Conservation (phyloP, 441 rosid species). For the Syzygium syzygioides region DNA sequence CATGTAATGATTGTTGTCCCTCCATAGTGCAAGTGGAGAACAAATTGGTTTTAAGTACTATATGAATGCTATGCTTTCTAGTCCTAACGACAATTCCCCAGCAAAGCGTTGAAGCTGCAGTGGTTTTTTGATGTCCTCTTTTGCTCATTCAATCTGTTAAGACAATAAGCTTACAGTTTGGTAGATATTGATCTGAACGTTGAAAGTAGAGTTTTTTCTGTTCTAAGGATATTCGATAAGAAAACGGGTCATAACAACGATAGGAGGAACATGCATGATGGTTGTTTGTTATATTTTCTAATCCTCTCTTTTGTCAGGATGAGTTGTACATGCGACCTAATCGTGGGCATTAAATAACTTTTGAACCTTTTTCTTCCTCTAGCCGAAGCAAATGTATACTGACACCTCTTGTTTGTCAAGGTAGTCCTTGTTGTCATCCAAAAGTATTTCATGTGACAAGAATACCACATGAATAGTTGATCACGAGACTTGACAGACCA, state of each 20-base stretch:
- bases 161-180: background rate
- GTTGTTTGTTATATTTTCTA: too few species aligned
- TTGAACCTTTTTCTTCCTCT: background rate
- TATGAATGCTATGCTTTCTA: slow-evolving; percentile 5
- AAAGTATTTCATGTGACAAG: too few species aligned
- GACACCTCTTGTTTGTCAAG: background rate
- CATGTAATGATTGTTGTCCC: background rate
- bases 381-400: background rate
- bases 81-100: slow-evolving; percentile 5
- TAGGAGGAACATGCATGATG: too few species aligned
- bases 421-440: background rate
- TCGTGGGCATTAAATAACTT: background rate
- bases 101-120: slow-evolving; percentile 6
- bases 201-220: too few species aligned
- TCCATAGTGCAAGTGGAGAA: slow-evolving; percentile 1
- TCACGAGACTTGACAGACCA: background rate
- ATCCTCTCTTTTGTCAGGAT: background rate
- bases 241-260: too few species aligned
- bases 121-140: background rate
- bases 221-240: too few species aligned
- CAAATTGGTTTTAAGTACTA: slow-evolving; percentile 3
- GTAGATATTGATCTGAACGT: background rate
- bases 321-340: background rate
- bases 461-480: background rate
- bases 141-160: background rate